phyloP scores from a whole-genome alignment of 768 basidiomycete genomes.

The Neoboletus subvelutipes region DNA sequence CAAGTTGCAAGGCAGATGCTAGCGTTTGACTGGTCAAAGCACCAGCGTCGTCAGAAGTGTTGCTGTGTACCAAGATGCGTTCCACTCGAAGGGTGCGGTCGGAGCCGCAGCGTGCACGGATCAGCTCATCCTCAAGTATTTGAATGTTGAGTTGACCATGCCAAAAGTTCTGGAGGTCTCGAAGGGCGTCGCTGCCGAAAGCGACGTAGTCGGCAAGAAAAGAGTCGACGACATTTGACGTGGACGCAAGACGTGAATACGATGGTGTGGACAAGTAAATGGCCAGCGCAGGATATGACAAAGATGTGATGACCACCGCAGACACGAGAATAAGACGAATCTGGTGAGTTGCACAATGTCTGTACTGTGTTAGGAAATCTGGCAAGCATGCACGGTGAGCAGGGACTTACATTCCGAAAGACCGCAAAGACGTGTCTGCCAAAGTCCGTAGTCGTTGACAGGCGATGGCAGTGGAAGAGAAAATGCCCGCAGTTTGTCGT shows the following conservation, averaged over 20 bases:
- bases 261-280: constrained; percentile 76
- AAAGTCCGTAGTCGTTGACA: constrained; percentile 38
- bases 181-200: constrained; percentile 52
- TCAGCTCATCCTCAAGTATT: constrained; percentile 66
- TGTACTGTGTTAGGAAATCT: constrained; percentile 30
- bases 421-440: constrained; percentile 57
- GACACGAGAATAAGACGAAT: constrained; percentile 87
- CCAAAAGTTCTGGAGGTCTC: constrained; percentile 74
- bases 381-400: background rate
- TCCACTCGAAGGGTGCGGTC: constrained; percentile 75
- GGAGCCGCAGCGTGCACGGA: constrained; percentile 67
- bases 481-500: constrained; percentile 18
- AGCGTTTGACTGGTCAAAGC: constrained; percentile 64
- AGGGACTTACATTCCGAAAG: constrained; percentile 75
- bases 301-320: constrained; percentile 81
- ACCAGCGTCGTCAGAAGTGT: constrained; percentile 40
- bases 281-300: constrained; percentile 89
- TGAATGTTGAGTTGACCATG: constrained; percentile 60
- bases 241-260: constrained; percentile 53
- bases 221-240: constrained; percentile 59
- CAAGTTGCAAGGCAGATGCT: constrained; percentile 61
- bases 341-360: constrained; percentile 89
- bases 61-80: constrained; percentile 67
- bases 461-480: constrained; percentile 16
- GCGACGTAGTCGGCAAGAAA: constrained; percentile 54